These are phyloP conservation scores for Pinus tabuliformis DNA, from an alignment of 75 land plant genomes.

Conservation along the genomic window DNA sequence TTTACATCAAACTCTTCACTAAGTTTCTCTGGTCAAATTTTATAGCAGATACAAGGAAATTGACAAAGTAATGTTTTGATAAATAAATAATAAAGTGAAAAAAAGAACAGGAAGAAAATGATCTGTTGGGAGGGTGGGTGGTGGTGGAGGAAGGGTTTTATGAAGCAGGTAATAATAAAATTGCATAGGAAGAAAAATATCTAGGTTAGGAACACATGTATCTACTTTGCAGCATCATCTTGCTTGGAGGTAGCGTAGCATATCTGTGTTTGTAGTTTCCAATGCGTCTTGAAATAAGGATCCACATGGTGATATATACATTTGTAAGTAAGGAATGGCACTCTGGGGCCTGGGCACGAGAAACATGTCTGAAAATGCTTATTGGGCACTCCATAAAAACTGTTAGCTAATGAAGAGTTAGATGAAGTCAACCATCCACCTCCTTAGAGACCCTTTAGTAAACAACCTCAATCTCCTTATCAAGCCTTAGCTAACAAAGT, in stretches of 20 bases:
- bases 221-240: not conserved
- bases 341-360: not conserved
- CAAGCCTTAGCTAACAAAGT: too few relatives aligned
- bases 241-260: not conserved
- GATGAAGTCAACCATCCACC: too few relatives aligned
- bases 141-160: too few relatives aligned
- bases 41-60: not conserved
- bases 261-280: not conserved
- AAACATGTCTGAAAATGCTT: not conserved
- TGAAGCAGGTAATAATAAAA: too few relatives aligned
- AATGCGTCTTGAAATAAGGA: not conserved
- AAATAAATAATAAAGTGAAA: not conserved
- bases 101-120: not conserved
- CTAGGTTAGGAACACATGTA: too few relatives aligned
- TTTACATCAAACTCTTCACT: not conserved
- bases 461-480: too few relatives aligned
- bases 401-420: not conserved
- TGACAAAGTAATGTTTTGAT: not conserved
- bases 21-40: not conserved
- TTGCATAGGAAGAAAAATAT: too few relatives aligned
- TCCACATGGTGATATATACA: not conserved
- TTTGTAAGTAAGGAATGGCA: not conserved
- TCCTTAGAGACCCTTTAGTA: too few relatives aligned
- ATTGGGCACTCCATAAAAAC: not conserved
- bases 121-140: not conserved